These are phyloP conservation scores for Cucurbita argyrosperma DNA, from an alignment of 306 rosid genomes.

Conservation along the genomic window DNA sequence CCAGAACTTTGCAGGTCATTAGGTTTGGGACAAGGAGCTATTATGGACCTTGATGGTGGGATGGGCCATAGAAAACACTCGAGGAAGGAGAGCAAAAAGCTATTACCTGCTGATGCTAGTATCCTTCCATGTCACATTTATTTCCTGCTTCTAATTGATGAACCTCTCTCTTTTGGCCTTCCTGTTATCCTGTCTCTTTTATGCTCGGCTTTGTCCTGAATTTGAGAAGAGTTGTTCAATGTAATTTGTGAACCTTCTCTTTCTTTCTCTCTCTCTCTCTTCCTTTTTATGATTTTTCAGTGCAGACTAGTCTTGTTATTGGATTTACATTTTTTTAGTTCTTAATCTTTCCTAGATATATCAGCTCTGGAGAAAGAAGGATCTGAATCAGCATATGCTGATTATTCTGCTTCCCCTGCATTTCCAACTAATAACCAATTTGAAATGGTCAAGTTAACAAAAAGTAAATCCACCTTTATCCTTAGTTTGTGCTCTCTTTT, in stretches of 20 bases:
- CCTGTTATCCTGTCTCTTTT: not conserved
- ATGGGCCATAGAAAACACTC: slow-evolving; percentile 44
- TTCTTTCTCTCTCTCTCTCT: not conserved
- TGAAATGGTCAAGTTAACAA: slow-evolving; percentile 26
- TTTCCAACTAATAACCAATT: slow-evolving; percentile 4
- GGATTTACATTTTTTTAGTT: slow-evolving; percentile 12
- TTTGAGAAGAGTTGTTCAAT: not conserved
- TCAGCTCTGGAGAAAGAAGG: slow-evolving; percentile 34
- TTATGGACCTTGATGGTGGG: slow-evolving; percentile 38
- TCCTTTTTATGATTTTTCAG: not conserved
- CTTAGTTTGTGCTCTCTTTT: not conserved
- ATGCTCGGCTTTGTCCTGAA: not conserved
- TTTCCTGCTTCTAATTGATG: not conserved
- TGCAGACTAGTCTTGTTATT: slow-evolving; percentile 9
- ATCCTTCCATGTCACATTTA: slow-evolving; percentile 33
- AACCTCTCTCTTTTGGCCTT: not conserved
- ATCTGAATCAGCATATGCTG: slow-evolving; percentile 28
- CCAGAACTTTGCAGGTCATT: slow-evolving; percentile 74
- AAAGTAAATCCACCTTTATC: slow-evolving; percentile 26
- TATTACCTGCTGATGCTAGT: slow-evolving; percentile 41
- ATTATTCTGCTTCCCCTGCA: slow-evolving; percentile 26
- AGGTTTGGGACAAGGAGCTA: slow-evolving; percentile 29
- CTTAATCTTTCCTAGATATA: slow-evolving; percentile 42
- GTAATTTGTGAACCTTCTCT: not conserved
- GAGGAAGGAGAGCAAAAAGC: slow-evolving; percentile 71